Evolutionary conservation across 176 grass and related monocot species (phyloP), one percentile per base, ranked within the genome.

Genomic region (Aegilops sharonensis): DNA sequence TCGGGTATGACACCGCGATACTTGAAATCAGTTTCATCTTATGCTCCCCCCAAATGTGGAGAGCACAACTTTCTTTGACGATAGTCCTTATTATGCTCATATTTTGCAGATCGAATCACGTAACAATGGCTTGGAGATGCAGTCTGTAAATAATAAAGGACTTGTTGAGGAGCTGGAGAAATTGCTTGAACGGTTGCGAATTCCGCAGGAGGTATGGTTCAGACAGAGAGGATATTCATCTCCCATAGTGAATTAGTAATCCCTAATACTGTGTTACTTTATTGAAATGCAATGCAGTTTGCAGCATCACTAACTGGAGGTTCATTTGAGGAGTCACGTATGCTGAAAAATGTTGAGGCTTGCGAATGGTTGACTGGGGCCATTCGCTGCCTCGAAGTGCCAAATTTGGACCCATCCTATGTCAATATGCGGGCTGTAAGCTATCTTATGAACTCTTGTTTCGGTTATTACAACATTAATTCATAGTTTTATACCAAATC

Each of bases 331-430:
- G 97, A 99, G 85, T 84, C 94, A 81, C 87, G 92, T 27, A 96
- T 94, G 92, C 90, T 99, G 78, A 99, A 96, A 94, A 95, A 96
- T 91, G 92, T 99, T 60, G 97, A 99, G 91, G 97, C 97, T 48
- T 99, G 97, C 27, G 97, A 99, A 93, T 99, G 97, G 97, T 91
- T 99, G 90, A 95, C 97, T 39, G 77, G 88, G 82, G 94, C 97
- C 32, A 92, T 96, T 66, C 89, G 77, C 72, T 88, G 66, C 78
- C 83, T 96, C 80, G 94, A 99, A 86, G 85, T 86, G 61, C 94
- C 97, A 81, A 99, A 96, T 84, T 88, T 99, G 82, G 97, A 99
- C 48, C 94, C 89, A 87, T 92, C 84, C 50, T 99, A 99, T 93
- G 90, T 83, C 57, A 87, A 96, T 77, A 96, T 99, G 90, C 79